Evolutionary conservation across 306 rosid genomes (phyloP).

Genomic region (Lablab purpureus): DNA sequence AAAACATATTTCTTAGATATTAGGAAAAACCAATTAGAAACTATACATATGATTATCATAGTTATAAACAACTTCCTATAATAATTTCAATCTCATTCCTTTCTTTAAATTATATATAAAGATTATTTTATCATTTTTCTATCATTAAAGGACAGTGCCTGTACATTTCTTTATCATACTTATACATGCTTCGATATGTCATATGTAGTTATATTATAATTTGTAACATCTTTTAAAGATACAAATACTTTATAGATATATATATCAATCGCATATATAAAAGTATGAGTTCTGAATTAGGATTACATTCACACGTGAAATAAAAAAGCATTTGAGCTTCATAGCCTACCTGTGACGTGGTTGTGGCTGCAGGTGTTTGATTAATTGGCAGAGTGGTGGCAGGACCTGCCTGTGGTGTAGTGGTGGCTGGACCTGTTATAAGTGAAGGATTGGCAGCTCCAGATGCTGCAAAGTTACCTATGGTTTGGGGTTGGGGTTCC

Average conservation of each 20-base stretch:
- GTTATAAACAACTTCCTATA: not conserved
- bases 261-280: not conserved
- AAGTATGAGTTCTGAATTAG: not conserved
- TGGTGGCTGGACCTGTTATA: slow-evolving; percentile 38
- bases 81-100: not conserved
- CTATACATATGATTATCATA: not conserved
- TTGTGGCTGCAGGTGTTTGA: slow-evolving; percentile 48
- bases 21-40: not conserved
- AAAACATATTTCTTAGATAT: too few relatives aligned
- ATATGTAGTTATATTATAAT: not conserved
- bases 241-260: not conserved
- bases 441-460: slow-evolving; percentile 47
- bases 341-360: not conserved
- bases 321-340: not conserved
- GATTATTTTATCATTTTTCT: not conserved
- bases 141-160: not conserved
- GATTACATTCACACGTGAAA: not conserved
- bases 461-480: slow-evolving; percentile 44
- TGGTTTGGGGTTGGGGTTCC: slow-evolving; percentile 47
- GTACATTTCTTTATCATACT: not conserved
- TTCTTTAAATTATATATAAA: not conserved
- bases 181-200: not conserved
- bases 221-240: too few relatives aligned
- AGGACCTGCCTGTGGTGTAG: slow-evolving; percentile 43
- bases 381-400: slow-evolving; percentile 46